These are phyloP conservation scores for Leccinum subfulvum DNA, from an alignment of 1,284 basidiomycete species.

Conservation along the genomic window DNA sequence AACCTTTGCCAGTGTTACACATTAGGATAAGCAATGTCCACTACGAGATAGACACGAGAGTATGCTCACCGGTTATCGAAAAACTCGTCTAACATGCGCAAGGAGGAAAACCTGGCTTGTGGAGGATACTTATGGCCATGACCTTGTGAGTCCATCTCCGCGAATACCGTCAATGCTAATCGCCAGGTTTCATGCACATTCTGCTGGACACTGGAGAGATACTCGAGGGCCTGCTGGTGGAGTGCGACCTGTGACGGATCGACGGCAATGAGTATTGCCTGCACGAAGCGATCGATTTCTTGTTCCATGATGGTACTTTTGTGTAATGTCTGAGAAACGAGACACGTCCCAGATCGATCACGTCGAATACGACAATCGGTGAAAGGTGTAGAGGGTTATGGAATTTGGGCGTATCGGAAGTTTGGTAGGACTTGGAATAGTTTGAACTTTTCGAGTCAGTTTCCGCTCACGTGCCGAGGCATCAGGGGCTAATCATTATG, in stretches of 20 bases:
- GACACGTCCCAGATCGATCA: slow-evolving; percentile 20
- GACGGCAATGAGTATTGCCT: slow-evolving; percentile 82
- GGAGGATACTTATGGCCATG: slow-evolving; percentile 59
- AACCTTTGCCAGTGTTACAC: slow-evolving; percentile 44
- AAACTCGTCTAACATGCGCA: slow-evolving; percentile 84
- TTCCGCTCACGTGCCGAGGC: slow-evolving; percentile 28
- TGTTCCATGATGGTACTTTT: slow-evolving; percentile 52
- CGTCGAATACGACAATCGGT: slow-evolving; percentile 5
- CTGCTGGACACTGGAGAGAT: slow-evolving; percentile 75
- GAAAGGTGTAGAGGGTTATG: not conserved
- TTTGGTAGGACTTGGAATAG: not conserved
- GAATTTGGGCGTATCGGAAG: slow-evolving; percentile 3
- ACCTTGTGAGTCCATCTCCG: slow-evolving; percentile 57
- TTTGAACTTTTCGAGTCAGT: slow-evolving; percentile 15
- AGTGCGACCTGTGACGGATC: slow-evolving; percentile 69
- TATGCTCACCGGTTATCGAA: slow-evolving; percentile 76
- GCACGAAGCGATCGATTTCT: slow-evolving; percentile 73
- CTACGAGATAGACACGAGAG: slow-evolving; percentile 1
- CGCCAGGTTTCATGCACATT: slow-evolving; percentile 77
- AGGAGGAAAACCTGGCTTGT: slow-evolving; percentile 81
- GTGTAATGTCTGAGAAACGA: slow-evolving; percentile 10
- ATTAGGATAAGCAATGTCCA: slow-evolving; percentile 8
- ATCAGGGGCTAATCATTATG: slow-evolving; percentile 23
- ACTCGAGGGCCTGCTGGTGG: slow-evolving; percentile 80
- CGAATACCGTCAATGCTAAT: slow-evolving; percentile 72